Base-by-base conservation (phyloP, 768 basidiomycete species). In the Daedaleopsis sinensis region DNA sequence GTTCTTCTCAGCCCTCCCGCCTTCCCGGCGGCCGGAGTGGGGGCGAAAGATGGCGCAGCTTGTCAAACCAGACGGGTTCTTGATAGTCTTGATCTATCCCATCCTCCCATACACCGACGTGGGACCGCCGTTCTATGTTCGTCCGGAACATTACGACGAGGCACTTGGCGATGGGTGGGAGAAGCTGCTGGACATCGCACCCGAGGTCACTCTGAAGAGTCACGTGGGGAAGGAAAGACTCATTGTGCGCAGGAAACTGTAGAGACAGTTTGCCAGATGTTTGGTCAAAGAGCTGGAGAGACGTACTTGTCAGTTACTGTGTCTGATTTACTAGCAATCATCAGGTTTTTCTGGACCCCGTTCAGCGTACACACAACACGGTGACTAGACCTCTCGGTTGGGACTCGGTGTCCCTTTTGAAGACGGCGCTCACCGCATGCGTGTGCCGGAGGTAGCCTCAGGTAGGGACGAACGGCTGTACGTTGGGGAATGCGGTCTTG, bases 1-100 rank as follows among this genome's bases (percentile, higher is more conserved):
- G 1, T 90, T 91, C 75, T 91, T 92, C 70, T 86, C 87, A 46
- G 89, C 90, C 1, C 84, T 92, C 21, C 84, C 83, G 0, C 89
- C 86, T 0, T 59, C 72, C 2, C 75, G 71, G 39, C 80, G 90
- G 12, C 47, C 64, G 3, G 79, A 79, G 18, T 90, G 88, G 89
- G 90, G 82, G 0, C 64, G 67, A 15, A 78, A 86, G 65, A 86
- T 91, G 73, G 72, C 76, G 1, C 72, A 76, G 16, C 70, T 91
- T 16, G 71, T 87, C 54, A 86, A 84, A 57, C 79, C 83, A 1
- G 89, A 87, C 0, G 89, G 87, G 16, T 80, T 82, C 60, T 80
- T 91, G 23, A 80, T 91, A 62, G 81, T 84, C 0, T 72, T 88
- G 12, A 73, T 85, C 7, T 91, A 70, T 63, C 90, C 90, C 0